Percentiles rank a stretch among this genome's conserved stretches.
phyloP scores from a whole-genome alignment of 495 filamentous ascomycete genomes.

The Lophiostoma macrostomum region DNA sequence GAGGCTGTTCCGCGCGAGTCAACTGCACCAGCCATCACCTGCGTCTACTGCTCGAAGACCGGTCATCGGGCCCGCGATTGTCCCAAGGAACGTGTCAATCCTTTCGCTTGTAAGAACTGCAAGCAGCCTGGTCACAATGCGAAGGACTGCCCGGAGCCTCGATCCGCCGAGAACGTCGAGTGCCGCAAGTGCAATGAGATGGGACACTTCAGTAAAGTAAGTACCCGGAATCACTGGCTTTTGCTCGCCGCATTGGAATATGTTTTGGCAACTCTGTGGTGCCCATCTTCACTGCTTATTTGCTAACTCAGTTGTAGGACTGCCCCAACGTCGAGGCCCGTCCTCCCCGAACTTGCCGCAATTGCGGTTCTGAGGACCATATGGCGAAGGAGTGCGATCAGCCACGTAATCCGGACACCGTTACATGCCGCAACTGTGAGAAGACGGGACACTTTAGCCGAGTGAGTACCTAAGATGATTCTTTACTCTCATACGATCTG shows the following conservation, averaged over 20 bases:
- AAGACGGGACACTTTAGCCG: conserved; percentile 65
- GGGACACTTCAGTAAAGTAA: conserved; percentile 73
- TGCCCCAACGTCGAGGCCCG: conserved; percentile 59
- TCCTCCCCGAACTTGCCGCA: conserved; percentile 52
- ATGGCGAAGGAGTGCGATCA: conserved; percentile 56
- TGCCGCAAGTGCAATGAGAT: conserved; percentile 73
- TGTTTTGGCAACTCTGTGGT: no score
- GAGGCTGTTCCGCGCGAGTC: conserved; percentile 45
- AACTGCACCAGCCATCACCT: conserved; percentile 52
- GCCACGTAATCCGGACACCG: conserved; percentile 48
- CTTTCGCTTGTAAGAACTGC: conserved; percentile 79
- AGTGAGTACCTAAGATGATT: no score
- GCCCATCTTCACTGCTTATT: neutral
- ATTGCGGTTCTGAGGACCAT: conserved; percentile 51
- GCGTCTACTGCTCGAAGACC: conserved; percentile 67
- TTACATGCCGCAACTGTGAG: conserved; percentile 70
- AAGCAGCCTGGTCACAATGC: conserved; percentile 59
- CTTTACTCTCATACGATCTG: no score
- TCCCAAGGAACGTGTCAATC: conserved; percentile 52
- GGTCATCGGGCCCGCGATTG: conserved; percentile 75
- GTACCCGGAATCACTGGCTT: neutral
- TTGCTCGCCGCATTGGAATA: no score
- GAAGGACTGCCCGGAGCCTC: conserved; percentile 66
- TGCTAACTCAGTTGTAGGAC: neutral
- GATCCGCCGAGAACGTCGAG: conserved; percentile 68